These are phyloP conservation scores for Globomyces pollinis-pini DNA, from an alignment of 192 early-diverging fungal species.

Conservation along the genomic window DNA sequence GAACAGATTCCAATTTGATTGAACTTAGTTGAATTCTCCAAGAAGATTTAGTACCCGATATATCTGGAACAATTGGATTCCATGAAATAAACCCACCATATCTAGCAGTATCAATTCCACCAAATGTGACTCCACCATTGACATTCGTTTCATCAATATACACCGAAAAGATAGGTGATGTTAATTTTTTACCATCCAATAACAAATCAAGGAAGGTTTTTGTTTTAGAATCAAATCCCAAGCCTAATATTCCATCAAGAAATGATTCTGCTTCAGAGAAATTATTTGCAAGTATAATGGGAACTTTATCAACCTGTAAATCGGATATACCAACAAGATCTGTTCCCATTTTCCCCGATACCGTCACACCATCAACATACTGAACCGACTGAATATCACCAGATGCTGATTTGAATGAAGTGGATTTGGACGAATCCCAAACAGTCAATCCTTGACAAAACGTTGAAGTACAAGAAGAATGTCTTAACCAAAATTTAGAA, in stretches of 20 bases:
- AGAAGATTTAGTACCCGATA: too few species aligned
- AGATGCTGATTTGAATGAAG: slow-evolving; percentile 63
- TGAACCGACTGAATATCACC: slow-evolving; percentile 88
- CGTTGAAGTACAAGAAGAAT: slow-evolving; percentile 81
- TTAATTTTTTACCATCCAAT: slow-evolving; percentile 5
- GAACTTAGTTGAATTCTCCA: background rate
- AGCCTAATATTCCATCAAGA: slow-evolving; percentile 32
- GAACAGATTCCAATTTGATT: background rate
- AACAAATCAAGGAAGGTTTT: slow-evolving; percentile 16
- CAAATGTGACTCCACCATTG: slow-evolving; percentile 21
- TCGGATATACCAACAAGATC: too few species aligned
- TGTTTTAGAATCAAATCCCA: slow-evolving; percentile 15
- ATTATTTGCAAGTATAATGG: too few species aligned
- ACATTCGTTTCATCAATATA: slow-evolving; percentile 19
- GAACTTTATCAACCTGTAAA: too few species aligned
- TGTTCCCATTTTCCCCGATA: too few species aligned
- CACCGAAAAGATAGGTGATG: slow-evolving; percentile 23
- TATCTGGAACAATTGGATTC: slow-evolving; percentile 11
- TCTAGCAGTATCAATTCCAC: slow-evolving; percentile 29
- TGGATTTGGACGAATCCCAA: slow-evolving; percentile 74
- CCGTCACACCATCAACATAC: slow-evolving; percentile 85
- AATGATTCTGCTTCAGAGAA: slow-evolving; percentile 1
- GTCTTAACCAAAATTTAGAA: slow-evolving; percentile 94
- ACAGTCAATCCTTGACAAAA: slow-evolving; percentile 86
- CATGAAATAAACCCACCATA: slow-evolving; percentile 13